Percentiles rank a stretch among this genome's conserved stretches.
These are phyloP conservation scores for Saccharomycopsis javanensis DNA, from an alignment of 805 yeast species.

Conservation along the genomic window DNA sequence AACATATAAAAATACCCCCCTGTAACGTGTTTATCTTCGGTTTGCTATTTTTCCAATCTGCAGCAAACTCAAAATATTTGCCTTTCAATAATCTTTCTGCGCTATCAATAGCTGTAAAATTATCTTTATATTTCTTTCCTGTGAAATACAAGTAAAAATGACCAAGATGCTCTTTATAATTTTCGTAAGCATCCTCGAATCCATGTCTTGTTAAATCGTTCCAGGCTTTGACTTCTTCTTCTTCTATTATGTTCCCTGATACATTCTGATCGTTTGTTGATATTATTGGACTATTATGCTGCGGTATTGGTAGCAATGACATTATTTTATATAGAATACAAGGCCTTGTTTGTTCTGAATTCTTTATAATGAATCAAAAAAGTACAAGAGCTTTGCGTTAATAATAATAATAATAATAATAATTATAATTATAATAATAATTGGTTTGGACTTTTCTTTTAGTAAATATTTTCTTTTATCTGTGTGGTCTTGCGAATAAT, in stretches of 20 bases:
- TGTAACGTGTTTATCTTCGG: constrained; percentile 88
- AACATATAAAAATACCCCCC: constrained; percentile 84
- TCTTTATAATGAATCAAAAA: no score
- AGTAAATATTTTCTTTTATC: not conserved
- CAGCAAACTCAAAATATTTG: constrained; percentile 55
- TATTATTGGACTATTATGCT: not conserved
- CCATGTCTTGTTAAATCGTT: constrained; percentile 41
- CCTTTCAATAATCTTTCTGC: constrained; percentile 39
- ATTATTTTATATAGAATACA: not conserved
- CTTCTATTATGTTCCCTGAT: not conserved
- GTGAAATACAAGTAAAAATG: constrained; percentile 79
- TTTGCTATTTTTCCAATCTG: constrained; percentile 86
- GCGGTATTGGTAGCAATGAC: not conserved
- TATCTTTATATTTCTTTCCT: constrained; percentile 84
- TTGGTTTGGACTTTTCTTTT: not conserved
- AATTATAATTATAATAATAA: no score
- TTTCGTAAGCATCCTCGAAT: constrained; percentile 53
- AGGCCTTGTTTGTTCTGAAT: no score
- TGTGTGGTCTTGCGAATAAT: not conserved
- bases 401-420: no score
- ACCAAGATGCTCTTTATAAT: constrained; percentile 46
- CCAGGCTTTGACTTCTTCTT: not conserved
- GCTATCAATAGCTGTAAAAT: constrained; percentile 66
- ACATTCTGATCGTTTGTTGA: not conserved
- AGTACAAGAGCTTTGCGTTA: no score